Base-by-base conservation (phyloP, 1,139 yeast genomes). In the Starmera stellimalicola region DNA sequence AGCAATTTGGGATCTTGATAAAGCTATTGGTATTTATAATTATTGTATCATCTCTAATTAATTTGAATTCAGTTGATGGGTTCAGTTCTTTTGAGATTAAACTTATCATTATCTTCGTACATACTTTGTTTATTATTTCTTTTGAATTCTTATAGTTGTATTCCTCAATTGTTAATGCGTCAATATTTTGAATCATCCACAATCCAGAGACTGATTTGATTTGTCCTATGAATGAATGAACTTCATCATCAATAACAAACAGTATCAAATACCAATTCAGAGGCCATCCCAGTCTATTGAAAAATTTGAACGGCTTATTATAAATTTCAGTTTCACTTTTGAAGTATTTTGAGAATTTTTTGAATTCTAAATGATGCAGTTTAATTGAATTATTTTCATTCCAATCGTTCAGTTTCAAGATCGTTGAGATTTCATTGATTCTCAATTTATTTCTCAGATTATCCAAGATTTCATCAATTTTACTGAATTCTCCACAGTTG, bases 251-350 rank as follows among this genome's bases (percentile, higher is more conserved):
- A 36, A 63, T 56, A 28, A 50, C 75, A n/a, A n/a, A n/a, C 67
- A 54, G 62, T 51, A 77, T 67, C 32, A 80, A 54, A 50, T 76
- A 76, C 88, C 88, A 80, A 36, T 77, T 72, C 3, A 73, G 59
- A 1, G 87, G 85, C 88, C 88, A 80, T 39, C 70, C 77, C 34
- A 70, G 70, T 33, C 81, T 62, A 16, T 82, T 64, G 49, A 72
- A 79, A 36, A 74, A 67, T 41, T 66, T 73, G 18, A 73, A n/a
- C 33, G 32, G 23, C 54, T 53, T 22, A 52, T 46, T 37, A 37
- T 55, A 40, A 14, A 6, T 20, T 16, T 14, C 17, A 6, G 15
- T 12, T 12, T 16, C 17, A 7, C n/a, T 7, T n/a, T 20, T 17
- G 17, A 24, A 18, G 17, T 16, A 20, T 4, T n/a, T 47, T 43